Evolutionary conservation across 1,139 yeast genomes (phyloP), one percentile per base, ranked within the genome.

Genomic region (Magnusiomyces fungicola): DNA sequence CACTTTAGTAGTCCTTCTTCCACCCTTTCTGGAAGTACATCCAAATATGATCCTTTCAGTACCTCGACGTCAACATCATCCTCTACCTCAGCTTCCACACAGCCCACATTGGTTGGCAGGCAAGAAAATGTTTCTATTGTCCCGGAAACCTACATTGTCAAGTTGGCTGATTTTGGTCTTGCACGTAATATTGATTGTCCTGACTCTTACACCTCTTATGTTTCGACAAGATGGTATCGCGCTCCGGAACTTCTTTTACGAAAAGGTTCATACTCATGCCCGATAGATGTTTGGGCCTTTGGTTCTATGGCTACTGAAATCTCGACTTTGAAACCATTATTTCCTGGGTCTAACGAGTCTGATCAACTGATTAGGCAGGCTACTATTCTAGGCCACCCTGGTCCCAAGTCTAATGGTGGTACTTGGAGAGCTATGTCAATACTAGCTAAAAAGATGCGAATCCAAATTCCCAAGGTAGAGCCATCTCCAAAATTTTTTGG

Each of bases 151-250:
- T 83, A 80, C 58, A 75, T 81, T 9, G 78, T 89, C 25, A 92
- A 92, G 65, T 69, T 92, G 45, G 96, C 96, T 2, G 98, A 92
- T 65, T 92, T 86, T 66, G 97, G 98, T 0, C 74, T 90, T 48
- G 86, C 96, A 14, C 77, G 97, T 55, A 80, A 78, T 55, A 69
- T 78, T 16, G 69, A 72, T 43, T 77, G 79, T 59, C 62, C 62
- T 29, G 75, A 73, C 48, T 78, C 80, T 0, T 86, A 78, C 61
- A 70, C 74, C 0, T 79, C 85, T 0, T 92, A 92, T 60, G 94
- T 92, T 6, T 85, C 96, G 0, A 92, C 97, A 0, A 76, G 98
- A 59, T 92, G 97, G 97, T 92, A 92, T 64, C 73, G 98, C 53
- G 82, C 97, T 0, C 98, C 98, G 0, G 98, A 92, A 66, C 83